These are phyloP conservation scores for Hyaloscypha variabilis DNA, from an alignment of 495 filamentous ascomycete genomes.

Conservation along the genomic window DNA sequence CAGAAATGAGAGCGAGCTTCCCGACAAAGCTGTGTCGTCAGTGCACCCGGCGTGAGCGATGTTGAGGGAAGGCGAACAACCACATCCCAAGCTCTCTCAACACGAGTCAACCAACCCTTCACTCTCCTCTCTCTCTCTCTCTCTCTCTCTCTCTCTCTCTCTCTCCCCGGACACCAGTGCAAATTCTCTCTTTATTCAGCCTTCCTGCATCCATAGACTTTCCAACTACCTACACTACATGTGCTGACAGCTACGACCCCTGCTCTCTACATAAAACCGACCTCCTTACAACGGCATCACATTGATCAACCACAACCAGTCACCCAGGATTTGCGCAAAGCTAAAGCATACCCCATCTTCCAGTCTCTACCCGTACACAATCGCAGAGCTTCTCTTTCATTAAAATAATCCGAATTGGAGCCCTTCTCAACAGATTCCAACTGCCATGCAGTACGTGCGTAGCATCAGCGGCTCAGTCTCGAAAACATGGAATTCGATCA, in stretches of 20 bases:
- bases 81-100: slow-evolving; percentile 3
- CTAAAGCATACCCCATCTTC: neutral
- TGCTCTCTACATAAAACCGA: neutral
- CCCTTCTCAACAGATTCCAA: neutral
- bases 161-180: neutral
- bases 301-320: neutral
- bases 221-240: too few relatives aligned
- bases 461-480: slow-evolving; percentile 95
- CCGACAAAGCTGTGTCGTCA: slow-evolving; percentile 2
- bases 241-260: slow-evolving; percentile 2
- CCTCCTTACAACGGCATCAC: neutral
- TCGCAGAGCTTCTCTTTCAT: slow-evolving; percentile 1
- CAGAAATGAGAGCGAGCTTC: neutral
- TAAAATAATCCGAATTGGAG: neutral
- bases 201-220: neutral
- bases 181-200: neutral
- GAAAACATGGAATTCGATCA: slow-evolving; percentile 99
- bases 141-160: too few relatives aligned
- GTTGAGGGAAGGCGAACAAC: slow-evolving; percentile 5
- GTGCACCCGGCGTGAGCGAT: too few relatives aligned
- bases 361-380: neutral
- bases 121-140: neutral
- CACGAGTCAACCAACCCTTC: slow-evolving; percentile 7
- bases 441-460: slow-evolving; percentile 93
- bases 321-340: slow-evolving; percentile 1